Percentiles rank a stretch among this genome's conserved stretches.
phyloP scores from a whole-genome alignment of 2,329 filamentous ascomycete genomes.

The Alternaria longipes region DNA sequence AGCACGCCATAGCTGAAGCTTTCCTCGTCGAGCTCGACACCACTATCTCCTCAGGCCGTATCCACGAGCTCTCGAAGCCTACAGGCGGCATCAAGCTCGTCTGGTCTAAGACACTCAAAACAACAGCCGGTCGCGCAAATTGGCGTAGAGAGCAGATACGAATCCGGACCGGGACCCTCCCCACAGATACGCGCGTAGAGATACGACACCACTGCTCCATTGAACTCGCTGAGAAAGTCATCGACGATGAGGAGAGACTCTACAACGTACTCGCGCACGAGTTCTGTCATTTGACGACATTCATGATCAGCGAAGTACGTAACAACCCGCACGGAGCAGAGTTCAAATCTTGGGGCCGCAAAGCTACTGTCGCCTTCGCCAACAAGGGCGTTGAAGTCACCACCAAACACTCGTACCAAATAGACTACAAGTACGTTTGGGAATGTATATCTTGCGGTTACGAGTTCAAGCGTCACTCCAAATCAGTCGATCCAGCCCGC shows the following conservation, averaged over 20 bases:
- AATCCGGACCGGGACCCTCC: constrained; percentile 36
- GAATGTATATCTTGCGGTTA: constrained; percentile 72
- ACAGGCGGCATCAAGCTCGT: constrained; percentile 76
- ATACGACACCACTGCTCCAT: constrained; percentile 75
- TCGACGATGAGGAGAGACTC: constrained; percentile 76
- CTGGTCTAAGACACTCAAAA: constrained; percentile 82
- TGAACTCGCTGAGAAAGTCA: constrained; percentile 88
- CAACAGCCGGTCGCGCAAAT: constrained; percentile 73
- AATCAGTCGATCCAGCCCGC: constrained; percentile 77
- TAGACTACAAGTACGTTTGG: constrained; percentile 94
- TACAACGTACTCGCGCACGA: constrained; percentile 95
- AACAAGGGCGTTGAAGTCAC: constrained; percentile 77
- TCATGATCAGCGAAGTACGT: constrained; percentile 80
- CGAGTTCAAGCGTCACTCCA: constrained; percentile 84
- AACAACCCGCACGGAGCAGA: constrained; percentile 82
- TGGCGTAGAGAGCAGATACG: constrained; percentile 59
- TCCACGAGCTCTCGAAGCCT: constrained; percentile 65
- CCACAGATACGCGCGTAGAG: constrained; percentile 37
- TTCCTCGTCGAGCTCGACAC: constrained; percentile 77
- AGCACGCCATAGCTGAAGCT: constrained; percentile 67
- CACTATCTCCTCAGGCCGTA: constrained; percentile 67
- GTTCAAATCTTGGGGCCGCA: constrained; percentile 75
- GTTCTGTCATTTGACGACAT: constrained; percentile 93
- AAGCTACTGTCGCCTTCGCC: constrained; percentile 67
- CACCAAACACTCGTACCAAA: constrained; percentile 88